phyloP scores from a whole-genome alignment of 257 asterid species.

The Solanum lycopersicoides region DNA sequence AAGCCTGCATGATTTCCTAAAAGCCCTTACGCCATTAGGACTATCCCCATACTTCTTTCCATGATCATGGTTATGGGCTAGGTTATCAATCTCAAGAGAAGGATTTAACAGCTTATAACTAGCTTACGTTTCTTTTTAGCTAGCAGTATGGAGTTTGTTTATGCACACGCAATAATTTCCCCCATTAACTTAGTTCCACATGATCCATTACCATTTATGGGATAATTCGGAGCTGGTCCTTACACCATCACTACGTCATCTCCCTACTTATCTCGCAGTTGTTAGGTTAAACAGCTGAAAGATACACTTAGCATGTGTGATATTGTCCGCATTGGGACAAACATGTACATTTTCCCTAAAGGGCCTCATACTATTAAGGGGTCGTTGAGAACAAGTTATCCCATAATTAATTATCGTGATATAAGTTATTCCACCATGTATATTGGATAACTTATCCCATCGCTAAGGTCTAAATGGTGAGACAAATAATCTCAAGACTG shows the following conservation, averaged over 20 bases:
- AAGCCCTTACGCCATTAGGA: neutral
- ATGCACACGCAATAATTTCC: neutral
- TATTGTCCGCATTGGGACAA: neutral
- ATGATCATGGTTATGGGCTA: neutral
- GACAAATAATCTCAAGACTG: too few relatives aligned
- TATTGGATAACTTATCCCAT: too few relatives aligned
- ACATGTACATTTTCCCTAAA: neutral
- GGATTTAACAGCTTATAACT: neutral
- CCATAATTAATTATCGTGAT: too few relatives aligned
- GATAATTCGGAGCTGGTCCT: neutral
- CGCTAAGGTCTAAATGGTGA: too few relatives aligned
- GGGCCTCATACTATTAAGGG: neutral
- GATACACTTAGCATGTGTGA: neutral
- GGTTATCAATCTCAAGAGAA: neutral
- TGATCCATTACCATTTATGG: neutral
- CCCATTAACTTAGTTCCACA: neutral
- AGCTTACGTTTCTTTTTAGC: neutral
- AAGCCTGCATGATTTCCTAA: neutral
- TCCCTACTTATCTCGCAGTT: neutral
- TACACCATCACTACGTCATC: neutral
- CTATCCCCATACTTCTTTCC: neutral
- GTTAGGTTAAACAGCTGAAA: neutral
- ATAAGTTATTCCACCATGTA: too few relatives aligned
- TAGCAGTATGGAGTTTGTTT: neutral
- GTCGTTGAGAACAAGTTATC: too few relatives aligned